Evolutionary conservation across 345 rosid species (phyloP).

Genomic region (Ceriops zippeliana): DNA sequence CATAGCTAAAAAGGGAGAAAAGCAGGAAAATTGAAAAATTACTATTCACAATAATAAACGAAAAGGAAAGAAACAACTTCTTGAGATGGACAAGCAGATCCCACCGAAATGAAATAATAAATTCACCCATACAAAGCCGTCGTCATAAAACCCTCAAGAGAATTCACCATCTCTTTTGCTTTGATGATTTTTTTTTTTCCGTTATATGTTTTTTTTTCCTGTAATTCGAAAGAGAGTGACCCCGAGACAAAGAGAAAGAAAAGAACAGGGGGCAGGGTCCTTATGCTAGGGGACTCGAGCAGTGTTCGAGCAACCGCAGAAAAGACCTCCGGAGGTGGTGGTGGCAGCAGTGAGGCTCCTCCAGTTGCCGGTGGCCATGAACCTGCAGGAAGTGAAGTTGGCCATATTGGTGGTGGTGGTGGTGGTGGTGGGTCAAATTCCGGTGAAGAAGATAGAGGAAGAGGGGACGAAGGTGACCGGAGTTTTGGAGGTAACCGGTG

Average conservation of each 20-base stretch:
- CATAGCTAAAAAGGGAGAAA: constrained; percentile 13
- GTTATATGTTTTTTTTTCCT: constrained; percentile 24
- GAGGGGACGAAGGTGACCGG: constrained; percentile 43
- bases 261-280: constrained; percentile 18
- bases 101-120: constrained; percentile 41
- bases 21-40: constrained; percentile 7
- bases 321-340: constrained; percentile 18
- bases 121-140: constrained; percentile 34
- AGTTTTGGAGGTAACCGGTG: constrained; percentile 39
- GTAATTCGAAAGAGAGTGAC: constrained; percentile 19
- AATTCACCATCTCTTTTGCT: constrained; percentile 40
- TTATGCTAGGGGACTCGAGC: constrained; percentile 34
- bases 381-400: not conserved
- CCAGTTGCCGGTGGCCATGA: constrained; percentile 2
- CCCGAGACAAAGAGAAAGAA: not conserved
- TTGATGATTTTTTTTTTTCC: constrained; percentile 4
- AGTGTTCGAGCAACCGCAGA: constrained; percentile 23
- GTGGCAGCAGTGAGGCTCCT: constrained; percentile 12
- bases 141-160: constrained; percentile 57
- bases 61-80: constrained; percentile 32
- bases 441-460: constrained; percentile 20
- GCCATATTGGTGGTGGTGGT: constrained; percentile 9
- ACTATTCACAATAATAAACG: not conserved
- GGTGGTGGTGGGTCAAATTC: constrained; percentile 21
- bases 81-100: constrained; percentile 77